Evolutionary conservation across 805 yeast genomes (phyloP), one percentile per base, ranked within the genome.

Genomic region (Suhomyces sp.): DNA sequence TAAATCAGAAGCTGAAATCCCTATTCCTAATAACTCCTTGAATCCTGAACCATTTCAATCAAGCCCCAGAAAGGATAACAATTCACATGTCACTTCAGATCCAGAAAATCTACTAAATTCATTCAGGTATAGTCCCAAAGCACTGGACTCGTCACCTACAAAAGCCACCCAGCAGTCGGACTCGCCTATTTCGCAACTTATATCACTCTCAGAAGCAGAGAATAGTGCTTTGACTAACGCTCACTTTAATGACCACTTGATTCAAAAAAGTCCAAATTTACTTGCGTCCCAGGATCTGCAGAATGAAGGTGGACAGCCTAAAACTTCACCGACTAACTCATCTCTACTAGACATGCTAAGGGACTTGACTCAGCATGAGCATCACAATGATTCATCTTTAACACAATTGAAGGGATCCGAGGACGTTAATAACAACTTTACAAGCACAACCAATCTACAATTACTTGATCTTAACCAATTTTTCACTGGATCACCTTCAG

Each of bases 311-410:
- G 19, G 26, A 44, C 24, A 19, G 13, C 10, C 27, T 4, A 29
- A 23, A 31, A 6, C 54, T 17, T 57, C 63, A 8, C 23, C 53
- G 9, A 54, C 71, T 2, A 68, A 69, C 0, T 51, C 66, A 5
- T 59, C 66, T 6, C 65, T 69, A 19, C 49, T 69, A 35, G 60
- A 56, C 44, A 63, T 67, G 33, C 53, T 70, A 44, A 62, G 58
- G 44, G 74, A 68, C 40, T 38, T 38, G 17, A 38, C 42, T 19
- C 42, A 10, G 17, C 9, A 17, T n/a, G 42, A 38, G 4, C 22
- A 38, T 19, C 42, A 38, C 8, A 19, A 15, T 12, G 24, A 38
- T 7, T 17, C 22, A 38, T 24, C 13, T n/a, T 9, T 38, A 4
- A 19, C 42, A 38, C 24, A 10, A 15, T 19, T 10, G n/a, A 38